Evolutionary conservation across 1,284 basidiomycete species (phyloP).

Genomic region (Cryptococcus depauperatus): DNA sequence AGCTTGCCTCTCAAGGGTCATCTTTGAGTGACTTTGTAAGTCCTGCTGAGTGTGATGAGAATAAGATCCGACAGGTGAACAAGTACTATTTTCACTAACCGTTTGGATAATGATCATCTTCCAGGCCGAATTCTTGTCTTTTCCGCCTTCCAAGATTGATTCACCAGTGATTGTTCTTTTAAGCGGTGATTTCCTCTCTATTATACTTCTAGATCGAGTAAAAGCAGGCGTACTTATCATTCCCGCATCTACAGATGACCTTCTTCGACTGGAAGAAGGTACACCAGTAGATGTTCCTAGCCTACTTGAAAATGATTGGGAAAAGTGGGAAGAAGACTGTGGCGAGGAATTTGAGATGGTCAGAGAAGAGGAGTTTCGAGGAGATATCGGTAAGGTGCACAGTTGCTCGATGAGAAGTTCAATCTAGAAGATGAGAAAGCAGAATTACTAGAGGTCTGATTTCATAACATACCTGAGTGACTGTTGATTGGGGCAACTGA

Average conservation of each 20-base stretch:
- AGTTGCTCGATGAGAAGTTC: conserved; percentile 38
- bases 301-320: conserved; percentile 20
- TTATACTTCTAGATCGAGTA: conserved; percentile 14
- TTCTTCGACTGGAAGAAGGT: conserved; percentile 12
- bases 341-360: conserved; percentile 21
- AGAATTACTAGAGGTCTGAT: not conserved
- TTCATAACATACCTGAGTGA: conserved; percentile 29
- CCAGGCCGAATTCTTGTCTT: conserved; percentile 45
- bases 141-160: conserved; percentile 35
- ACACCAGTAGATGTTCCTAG: conserved; percentile 21
- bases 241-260: conserved; percentile 24
- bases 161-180: conserved; percentile 41
- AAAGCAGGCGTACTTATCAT: conserved; percentile 10
- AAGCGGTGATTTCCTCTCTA: conserved; percentile 27
- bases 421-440: conserved; percentile 15
- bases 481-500: conserved; percentile 25
- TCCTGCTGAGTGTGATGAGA: conserved; percentile 21
- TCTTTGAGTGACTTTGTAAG: conserved; percentile 31
- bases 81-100: conserved; percentile 14
- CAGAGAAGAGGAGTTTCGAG: conserved; percentile 16
- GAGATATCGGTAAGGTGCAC: conserved; percentile 12
- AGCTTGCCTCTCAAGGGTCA: conserved; percentile 35
- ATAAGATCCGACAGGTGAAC: no score
- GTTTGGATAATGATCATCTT: conserved; percentile 43
- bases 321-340: conserved; percentile 23